Base-by-base conservation (phyloP, 1,139 yeast species). In the Kurtzmaniella natalensis region DNA sequence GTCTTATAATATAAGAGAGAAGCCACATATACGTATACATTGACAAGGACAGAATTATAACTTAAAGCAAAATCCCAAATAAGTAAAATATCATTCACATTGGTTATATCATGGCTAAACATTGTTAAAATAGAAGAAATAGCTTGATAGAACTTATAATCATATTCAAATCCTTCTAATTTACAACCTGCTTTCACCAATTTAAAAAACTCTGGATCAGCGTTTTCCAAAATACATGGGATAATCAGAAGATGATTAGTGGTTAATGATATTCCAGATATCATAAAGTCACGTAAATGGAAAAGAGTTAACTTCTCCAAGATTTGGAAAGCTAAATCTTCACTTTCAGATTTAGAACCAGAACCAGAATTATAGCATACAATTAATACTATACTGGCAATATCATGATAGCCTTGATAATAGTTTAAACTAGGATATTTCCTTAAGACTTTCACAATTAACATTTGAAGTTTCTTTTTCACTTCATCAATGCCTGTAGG, bases 361-460 rank as follows among this genome's bases (percentile, higher is more conserved):
- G 54, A 14, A 51, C 39, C 30, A 7, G 46, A 20, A n/a, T 50
- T 51, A 10, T 59, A 63, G 46, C 76, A 76, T 0, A 81, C 73
- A 15, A 81, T 48, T 15, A 83, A 59, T n/a, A 85, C 61, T 7
- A 84, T 70, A 33, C 85, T 73, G 2, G 88, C 89, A 24, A 89
- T 65, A 50, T 92, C 97, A 57, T 92, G 97, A 52, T 74, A 87
- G 0, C 98, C 98, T 57, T 92, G 98, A 53, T 87, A 92, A 55
- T 92, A 92, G 39, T 76, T 65, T 30, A 89, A 61, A 7, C 57
- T 48, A 0, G 89, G 89, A 46, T 81, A 66, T 21, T 67, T 68
- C 21, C 87, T 57, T 17, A 92, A 61, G 2, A 87, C 64, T 18
- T 67, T 62, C 9, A 72, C 57, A 7, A 88, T 73, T 20, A 84